Base-by-base conservation (phyloP, 2,329 filamentous ascomycete species). In the Teratosphaeria nubilosa region DNA sequence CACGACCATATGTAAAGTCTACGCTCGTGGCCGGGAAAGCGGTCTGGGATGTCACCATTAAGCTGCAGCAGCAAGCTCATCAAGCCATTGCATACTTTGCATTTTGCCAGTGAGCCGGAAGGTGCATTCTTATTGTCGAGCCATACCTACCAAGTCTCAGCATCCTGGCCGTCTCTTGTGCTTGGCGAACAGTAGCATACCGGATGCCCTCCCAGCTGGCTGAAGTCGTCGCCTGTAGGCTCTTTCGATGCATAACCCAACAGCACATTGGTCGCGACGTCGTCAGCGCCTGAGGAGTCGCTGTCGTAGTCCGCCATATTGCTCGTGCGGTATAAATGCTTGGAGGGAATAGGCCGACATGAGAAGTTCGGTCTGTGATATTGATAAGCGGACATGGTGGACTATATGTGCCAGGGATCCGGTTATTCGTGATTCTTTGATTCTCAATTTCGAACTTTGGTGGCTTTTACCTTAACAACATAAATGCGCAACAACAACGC, bases 21-120 rank as follows among this genome's bases (percentile, higher is more conserved):
- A 65, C 94, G 82, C 68, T 96, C 90, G 73, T 97, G 90, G 58
- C 86, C 85, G 1, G 91, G 88, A 68, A 96, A 96, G 54, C 84
- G 81, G 57, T 92, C 87, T 14, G 91, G 91, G 3, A 97, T 80
- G 70, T 96, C 91, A 67, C 85, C 91, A 73, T 99, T 90, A 30
- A 99, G 82, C 73, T 99, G 91, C 53, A 99, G 82, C 2, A 99
- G 82, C 11, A 97, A 80, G 1, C 84, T 86, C 83, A 96, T 90
- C 56, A 90, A 75, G 56, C 85, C 82, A 64, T 90, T 88, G 82
- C 94, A 99, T 64, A 88, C 82, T 74, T 88, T 90, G 78, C 94
- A 99, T 74, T 86, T 87, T 24, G 88, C 90, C 10, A 95, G 80
- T 0, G 86, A 78, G 25, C 87, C 87, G 1, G 89, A 88, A 7